Base-by-base conservation (phyloP, 805 yeast species). In the Pichia cabralensis region DNA sequence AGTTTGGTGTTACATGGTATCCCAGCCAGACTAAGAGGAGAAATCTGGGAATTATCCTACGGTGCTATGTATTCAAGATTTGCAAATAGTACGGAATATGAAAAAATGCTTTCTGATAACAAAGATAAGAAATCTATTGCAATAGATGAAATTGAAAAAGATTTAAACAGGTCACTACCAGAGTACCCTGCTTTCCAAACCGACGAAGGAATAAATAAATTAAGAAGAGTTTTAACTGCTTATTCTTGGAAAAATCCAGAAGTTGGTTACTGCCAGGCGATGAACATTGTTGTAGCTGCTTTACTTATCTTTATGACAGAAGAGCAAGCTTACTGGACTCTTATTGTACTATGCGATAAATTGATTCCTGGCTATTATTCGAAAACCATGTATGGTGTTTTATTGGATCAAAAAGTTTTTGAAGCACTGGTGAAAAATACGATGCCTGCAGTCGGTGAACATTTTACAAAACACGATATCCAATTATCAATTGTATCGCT, bases 191-290 rank as follows among this genome's bases (percentile, higher is more conserved):
- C 96, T 0, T 92, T 86, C 51, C 97, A 92, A 55, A 68, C 69
- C 8, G 69, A 69, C 5, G 94, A 83, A 49, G 98, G 99, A 6
- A 88, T 92, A 28, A 71, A 67, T 32, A 65, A 95, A 35, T 66
- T 92, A 31, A 68, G 98, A 41, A 69, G 94, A 41, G 97, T 92
- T 1, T 66, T 92, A 39, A 80, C 94, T 0, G 96, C 96, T 1
- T 92, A 88, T 51, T 83, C 96, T 0, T 92, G 97, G 96, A 83
- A 81, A 44, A 86, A 88, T 53, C 96, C 95, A 0, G 95, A 89
- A 27, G 84, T 92, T 18, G 99, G 99, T 0, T 92, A 92, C 56
- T 92, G 99, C 55, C 98, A 92, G 57, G 98, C 97, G 1, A 92
- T 94, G 98, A 92, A 92, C 53, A 92, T 92, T 33, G 86, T 82